Conservation (phyloP, 2,329 filamentous ascomycete genomes). For the Trichoderma atroviride region DNA sequence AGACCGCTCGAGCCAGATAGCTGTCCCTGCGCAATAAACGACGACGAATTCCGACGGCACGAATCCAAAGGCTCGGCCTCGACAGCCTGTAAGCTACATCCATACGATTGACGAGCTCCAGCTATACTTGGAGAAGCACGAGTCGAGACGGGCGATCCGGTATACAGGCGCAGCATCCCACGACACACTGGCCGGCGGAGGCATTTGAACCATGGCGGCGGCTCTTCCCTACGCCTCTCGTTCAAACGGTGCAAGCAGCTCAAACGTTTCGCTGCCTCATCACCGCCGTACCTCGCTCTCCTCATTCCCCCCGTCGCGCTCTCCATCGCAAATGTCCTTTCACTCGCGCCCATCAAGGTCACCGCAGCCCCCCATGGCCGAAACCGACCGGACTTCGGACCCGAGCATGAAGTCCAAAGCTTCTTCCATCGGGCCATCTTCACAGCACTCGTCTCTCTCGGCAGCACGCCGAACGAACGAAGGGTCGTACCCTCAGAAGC, state of each 20-base stretch:
- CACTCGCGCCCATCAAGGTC: conserved; percentile 57
- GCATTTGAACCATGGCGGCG: conserved; percentile 42
- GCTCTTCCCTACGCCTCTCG: conserved; percentile 49
- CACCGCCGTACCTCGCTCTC: conserved; percentile 60
- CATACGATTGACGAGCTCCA: not conserved
- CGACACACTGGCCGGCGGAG: not conserved
- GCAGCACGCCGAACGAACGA: conserved; percentile 54
- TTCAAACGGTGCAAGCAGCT: conserved; percentile 41
- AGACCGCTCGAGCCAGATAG: conserved; percentile 27
- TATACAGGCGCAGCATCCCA: not conserved
- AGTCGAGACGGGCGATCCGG: not conserved
- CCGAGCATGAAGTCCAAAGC: conserved; percentile 63
- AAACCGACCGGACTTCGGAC: conserved; percentile 60
- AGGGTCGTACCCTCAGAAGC: conserved; percentile 55
- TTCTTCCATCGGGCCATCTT: conserved; percentile 61
- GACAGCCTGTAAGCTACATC: not conserved
- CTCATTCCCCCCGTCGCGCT: conserved; percentile 63
- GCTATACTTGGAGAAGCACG: not conserved
- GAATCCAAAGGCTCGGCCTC: not conserved
- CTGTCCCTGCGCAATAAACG: conserved; percentile 3
- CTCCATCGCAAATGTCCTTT: conserved; percentile 60
- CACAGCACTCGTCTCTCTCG: conserved; percentile 64
- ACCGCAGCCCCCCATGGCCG: conserved; percentile 54
- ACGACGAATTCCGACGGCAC: not conserved
- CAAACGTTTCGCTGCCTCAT: conserved; percentile 39